phyloP scores from a whole-genome alignment of 179 eudicot genomes.

The Beta corolliflora region DNA sequence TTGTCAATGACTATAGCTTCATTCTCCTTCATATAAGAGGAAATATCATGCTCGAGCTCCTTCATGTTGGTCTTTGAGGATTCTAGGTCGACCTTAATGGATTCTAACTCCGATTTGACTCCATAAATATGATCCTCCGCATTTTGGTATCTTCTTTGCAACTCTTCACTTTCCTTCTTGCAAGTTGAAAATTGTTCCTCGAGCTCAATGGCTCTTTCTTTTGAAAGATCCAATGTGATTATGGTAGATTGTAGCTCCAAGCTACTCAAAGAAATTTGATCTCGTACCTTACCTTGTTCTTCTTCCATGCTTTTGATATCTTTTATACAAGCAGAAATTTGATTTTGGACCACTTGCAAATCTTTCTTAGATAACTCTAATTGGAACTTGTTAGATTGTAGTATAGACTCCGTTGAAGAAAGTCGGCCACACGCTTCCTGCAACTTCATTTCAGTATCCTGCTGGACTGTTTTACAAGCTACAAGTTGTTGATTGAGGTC shows the following conservation, averaged over 20 bases:
- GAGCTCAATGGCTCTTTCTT: background rate
- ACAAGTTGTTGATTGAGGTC: constrained; percentile 17
- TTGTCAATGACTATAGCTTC: background rate
- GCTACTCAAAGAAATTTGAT: constrained; percentile 1
- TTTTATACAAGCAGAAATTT: background rate
- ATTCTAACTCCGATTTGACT: constrained; percentile 14
- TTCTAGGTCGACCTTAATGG: constrained; percentile 17
- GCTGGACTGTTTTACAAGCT: background rate
- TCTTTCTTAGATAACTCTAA: background rate
- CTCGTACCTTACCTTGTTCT: background rate
- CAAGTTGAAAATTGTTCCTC: constrained; percentile 4
- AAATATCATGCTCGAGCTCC: constrained; percentile 22
- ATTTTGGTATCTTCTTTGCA: background rate
- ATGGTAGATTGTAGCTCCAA: background rate
- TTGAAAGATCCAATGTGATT: background rate
- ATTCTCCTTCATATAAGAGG: constrained; percentile 10
- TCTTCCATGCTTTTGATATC: background rate
- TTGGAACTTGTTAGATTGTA: background rate
- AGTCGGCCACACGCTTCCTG: constrained; percentile 13
- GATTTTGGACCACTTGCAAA: background rate
- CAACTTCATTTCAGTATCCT: constrained; percentile 8
- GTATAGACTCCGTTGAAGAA: background rate
- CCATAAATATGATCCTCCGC: background rate
- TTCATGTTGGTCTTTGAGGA: background rate
- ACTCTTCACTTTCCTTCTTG: constrained; percentile 1